Base-by-base conservation (phyloP, 352 stramenopile species). In the Globisporangium carolinianum region DNA sequence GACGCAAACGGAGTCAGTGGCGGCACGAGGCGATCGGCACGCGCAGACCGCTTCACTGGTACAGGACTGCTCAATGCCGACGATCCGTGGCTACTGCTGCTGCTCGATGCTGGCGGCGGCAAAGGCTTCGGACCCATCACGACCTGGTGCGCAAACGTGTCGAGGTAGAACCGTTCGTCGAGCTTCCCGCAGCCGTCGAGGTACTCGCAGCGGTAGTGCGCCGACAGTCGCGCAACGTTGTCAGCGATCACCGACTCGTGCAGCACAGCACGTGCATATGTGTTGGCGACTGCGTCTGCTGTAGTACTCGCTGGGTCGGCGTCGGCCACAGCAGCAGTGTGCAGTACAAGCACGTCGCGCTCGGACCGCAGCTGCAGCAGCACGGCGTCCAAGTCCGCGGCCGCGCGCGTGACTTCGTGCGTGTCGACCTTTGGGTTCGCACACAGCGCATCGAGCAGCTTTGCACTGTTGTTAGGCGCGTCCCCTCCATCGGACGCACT, bases 121-220 rank as follows among this genome's bases (percentile, higher is more conserved):
- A 50, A 18, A 60, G 42, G 47, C 42, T 32, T 55, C 41, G 63
- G 59, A 5, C 65, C 75, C 55, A 82, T 73, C 14, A 86, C 67
- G 6, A 71, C 66, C 6, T 67, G 59, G 50, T 67, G 63, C 17
- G 66, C 60, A 4, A 38, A 43, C 10, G 58, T 43, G 61, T 86
- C 63, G 39, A 86, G 36, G 61, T 78, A 87, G 39, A 87, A 73
- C 1, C 72, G 68, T 45, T 89, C 79, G 47, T 89, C 76, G 14
- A 89, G 58, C 55, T 84, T 79, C 9, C 79, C 66, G 66, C 67
- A 79, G 4, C 69, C 58, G 38, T 67, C 61, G 4, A 89, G 41
- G 39, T 83, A 85, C n/a, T 73, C 67, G 11, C 66, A 47, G 6
- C 67, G 53, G 64, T 89, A 89, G 50, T 70, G 66, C 8, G 65